Evolutionary conservation across 768 basidiomycete genomes (phyloP), one percentile per base, ranked within the genome.

Genomic region (Tubosaeta sp.): DNA sequence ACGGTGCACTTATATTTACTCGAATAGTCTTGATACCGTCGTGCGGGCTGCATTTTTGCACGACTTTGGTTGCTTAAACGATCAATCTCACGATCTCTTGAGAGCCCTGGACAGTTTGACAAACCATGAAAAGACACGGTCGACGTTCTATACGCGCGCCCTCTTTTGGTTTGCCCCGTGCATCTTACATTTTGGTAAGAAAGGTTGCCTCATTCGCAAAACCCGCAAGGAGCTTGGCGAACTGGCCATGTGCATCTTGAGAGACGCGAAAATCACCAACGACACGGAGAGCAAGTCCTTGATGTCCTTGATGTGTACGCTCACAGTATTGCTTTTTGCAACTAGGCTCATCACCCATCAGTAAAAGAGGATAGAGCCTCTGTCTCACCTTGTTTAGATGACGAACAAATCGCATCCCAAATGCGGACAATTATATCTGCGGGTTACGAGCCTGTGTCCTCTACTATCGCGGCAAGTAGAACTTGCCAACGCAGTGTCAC

Each of bases 351-450:
- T 39, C 6, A 30, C 12, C 25, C 29, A 12, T 42, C 48, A 72
- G 74, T 75, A 24, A 70, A 67, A 59, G 79, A 74, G 22, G 77
- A 80, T 59, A 73, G 68, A 54, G 70, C 66, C 30, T 67, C 69
- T 12, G 68, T 68, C 7, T 71, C 67, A 14, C 65, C 69, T 9
- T 52, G 60, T 42, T 63, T 82, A 66, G 65, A 70, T 39, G 79
- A 82, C 47, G 77, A 78, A 19, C 69, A 79, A 45, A 64, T 83
- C 24, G 73, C 79, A 19, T 73, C 80, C 12, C 81, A 84, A 54
- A 80, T 84, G 80, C 77, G 82, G 45, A 81, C 80, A 10, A 71
- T 80, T 39, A 80, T 84, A 40, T 83, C 81, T 29, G 82, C 82
- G 14, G 82, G 78, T 9, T 73, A 71, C 38, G 71, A 72, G 49